Conservation (phyloP, 1,284 basidiomycete genomes). For the Mycosarcoma maydis region DNA sequence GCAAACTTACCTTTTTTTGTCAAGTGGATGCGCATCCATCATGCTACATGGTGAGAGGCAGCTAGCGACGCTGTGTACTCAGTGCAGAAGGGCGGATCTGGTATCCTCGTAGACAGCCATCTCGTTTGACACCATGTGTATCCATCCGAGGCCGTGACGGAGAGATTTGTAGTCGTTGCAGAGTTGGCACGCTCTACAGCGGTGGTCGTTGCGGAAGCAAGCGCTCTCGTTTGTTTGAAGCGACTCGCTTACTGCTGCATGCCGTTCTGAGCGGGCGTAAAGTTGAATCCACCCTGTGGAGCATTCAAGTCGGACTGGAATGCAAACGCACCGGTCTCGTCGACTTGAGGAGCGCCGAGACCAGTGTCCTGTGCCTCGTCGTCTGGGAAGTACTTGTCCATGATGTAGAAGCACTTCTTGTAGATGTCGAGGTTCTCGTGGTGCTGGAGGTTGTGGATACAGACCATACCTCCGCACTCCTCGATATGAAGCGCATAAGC, state of each 20-base stretch:
- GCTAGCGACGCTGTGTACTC: too few relatives aligned
- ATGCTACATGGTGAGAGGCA: background rate
- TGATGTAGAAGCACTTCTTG: constrained; percentile 99
- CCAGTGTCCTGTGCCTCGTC: constrained; percentile 73
- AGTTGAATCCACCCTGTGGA: constrained; percentile 64
- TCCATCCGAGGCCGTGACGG: too few relatives aligned
- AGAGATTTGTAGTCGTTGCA: too few relatives aligned
- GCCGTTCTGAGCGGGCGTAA: constrained; percentile 53
- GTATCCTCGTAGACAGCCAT: constrained; percentile 14
- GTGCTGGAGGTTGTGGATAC: constrained; percentile 98
- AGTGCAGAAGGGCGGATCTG: too few relatives aligned
- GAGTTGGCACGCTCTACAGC: too few relatives aligned
- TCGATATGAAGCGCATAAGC: constrained; percentile 94
- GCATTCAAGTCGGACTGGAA: constrained; percentile 70
- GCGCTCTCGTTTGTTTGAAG: too few relatives aligned
- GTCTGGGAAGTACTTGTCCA: constrained; percentile 68
- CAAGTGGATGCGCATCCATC: constrained; percentile 1
- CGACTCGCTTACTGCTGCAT: constrained; percentile 54
- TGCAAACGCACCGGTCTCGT: constrained; percentile 84
- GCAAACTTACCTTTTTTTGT: constrained; percentile 41
- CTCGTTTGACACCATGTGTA: too few relatives aligned
- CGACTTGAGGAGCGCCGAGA: constrained; percentile 81
- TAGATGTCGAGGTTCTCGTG: constrained; percentile 99
- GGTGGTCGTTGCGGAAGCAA: too few relatives aligned
- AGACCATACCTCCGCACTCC: constrained; percentile 92